These are phyloP conservation scores for Amaranthus hypochondriacus DNA, from an alignment of 148 eudicot genomes.

Conservation along the genomic window DNA sequence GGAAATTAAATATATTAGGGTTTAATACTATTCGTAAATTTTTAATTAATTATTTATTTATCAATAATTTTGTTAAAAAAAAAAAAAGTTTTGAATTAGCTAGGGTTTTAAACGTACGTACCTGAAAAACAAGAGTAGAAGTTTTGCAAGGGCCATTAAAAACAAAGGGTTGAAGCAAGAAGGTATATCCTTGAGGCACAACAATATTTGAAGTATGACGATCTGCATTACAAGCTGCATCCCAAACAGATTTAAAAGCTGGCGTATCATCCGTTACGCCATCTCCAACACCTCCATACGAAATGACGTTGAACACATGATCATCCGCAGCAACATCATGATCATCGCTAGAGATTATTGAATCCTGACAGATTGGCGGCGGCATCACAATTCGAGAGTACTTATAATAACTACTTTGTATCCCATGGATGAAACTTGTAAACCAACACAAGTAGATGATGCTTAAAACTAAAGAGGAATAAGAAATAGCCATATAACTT, in stretches of 20 bases:
- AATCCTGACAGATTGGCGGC: too few species aligned
- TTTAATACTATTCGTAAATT: too few species aligned
- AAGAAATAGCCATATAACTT: too few species aligned
- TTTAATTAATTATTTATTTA: too few species aligned
- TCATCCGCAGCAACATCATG: background rate
- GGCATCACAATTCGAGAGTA: too few species aligned
- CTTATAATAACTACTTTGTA: too few species aligned
- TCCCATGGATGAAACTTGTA: too few species aligned
- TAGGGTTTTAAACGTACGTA: slow-evolving; percentile 9
- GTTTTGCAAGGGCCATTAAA: slow-evolving; percentile 79
- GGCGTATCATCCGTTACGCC: slow-evolving; percentile 67
- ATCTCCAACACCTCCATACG: slow-evolving; percentile 80
- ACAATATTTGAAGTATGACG: slow-evolving; percentile 31
- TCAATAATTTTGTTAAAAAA: too few species aligned
- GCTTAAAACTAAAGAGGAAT: too few species aligned
- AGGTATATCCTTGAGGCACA: slow-evolving; percentile 48
- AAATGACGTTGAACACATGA: slow-evolving; percentile 38
- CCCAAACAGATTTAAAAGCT: slow-evolving; percentile 82
- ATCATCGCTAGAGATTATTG: background rate
- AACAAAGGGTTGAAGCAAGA: slow-evolving; percentile 66
- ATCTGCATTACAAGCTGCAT: slow-evolving; percentile 63
- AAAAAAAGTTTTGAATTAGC: too few species aligned
- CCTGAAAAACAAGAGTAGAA: slow-evolving; percentile 52
- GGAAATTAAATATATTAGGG: too few species aligned
- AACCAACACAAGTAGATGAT: too few species aligned